These are phyloP conservation scores for Annulohypoxylon stygium DNA, from an alignment of 495 filamentous ascomycete species.

Conservation along the genomic window DNA sequence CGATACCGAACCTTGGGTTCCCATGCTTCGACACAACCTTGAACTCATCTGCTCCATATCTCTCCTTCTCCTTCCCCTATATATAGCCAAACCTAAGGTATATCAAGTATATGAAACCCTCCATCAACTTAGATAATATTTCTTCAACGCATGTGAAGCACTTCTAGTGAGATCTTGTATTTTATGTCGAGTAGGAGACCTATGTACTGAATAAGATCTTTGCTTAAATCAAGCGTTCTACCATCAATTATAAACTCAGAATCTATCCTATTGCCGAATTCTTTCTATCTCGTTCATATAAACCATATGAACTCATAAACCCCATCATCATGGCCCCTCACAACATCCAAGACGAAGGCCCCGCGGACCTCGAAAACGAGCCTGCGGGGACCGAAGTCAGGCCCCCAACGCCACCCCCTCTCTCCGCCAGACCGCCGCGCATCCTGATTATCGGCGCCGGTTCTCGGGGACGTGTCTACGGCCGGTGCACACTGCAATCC, in stretches of 20 bases:
- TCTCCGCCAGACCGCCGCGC: conserved; percentile 62
- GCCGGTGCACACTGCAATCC: conserved; percentile 70
- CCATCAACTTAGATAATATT: neutral
- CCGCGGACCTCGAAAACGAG: conserved; percentile 41
- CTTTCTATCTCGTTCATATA: neutral
- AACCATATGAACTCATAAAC: neutral
- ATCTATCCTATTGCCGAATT: neutral
- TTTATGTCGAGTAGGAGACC: neutral
- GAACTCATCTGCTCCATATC: conserved; percentile 2
- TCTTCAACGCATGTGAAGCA: neutral
- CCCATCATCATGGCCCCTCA: conserved; percentile 47
- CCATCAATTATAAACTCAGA: neutral
- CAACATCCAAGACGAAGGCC: conserved; percentile 45
- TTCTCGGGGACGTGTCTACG: conserved; percentile 83
- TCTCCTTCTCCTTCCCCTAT: neutral
- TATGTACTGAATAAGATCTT: neutral
- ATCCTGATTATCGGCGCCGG: conserved; percentile 91
- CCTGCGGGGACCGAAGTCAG: conserved; percentile 32
- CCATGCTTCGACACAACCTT: neutral
- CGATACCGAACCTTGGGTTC: neutral
- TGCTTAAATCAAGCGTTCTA: neutral
- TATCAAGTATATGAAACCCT: neutral
- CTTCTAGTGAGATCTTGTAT: neutral
- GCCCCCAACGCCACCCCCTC: conserved; percentile 50
- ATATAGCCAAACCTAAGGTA: neutral